Evolutionary conservation across 1,284 basidiomycete genomes (phyloP).

Genomic region (Polyporus tsugae): DNA sequence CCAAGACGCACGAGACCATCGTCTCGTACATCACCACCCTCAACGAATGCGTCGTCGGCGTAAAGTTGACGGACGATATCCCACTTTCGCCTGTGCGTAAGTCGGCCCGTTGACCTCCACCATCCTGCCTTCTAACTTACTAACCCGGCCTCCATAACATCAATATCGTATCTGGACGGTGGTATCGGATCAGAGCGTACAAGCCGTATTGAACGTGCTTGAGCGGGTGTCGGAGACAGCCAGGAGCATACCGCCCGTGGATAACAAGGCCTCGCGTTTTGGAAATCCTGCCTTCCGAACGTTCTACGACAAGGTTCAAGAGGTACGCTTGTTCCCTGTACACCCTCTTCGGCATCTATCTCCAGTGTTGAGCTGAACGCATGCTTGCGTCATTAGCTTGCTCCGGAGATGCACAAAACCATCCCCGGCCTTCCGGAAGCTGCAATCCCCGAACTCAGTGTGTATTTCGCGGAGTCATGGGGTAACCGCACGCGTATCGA

Average conservation of each 20-base stretch:
- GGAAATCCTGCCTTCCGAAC: constrained; percentile 97
- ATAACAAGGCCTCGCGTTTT: constrained; percentile 93
- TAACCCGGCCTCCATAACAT: too few relatives aligned
- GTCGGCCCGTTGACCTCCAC: constrained; percentile 14
- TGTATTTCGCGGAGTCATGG: constrained; percentile 88
- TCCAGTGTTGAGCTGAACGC: neutral
- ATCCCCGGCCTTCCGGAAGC: constrained; percentile 67
- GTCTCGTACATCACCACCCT: constrained; percentile 79
- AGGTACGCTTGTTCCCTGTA: constrained; percentile 55
- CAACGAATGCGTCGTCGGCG: constrained; percentile 81
- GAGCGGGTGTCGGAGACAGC: constrained; percentile 75
- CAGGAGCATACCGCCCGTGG: constrained; percentile 81
- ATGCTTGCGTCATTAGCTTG: constrained; percentile 28
- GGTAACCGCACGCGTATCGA: constrained; percentile 94
- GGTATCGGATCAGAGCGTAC: constrained; percentile 60
- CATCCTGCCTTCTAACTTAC: neutral
- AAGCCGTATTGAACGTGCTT: constrained; percentile 69
- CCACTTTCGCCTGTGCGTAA: constrained; percentile 62
- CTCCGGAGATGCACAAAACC: constrained; percentile 60
- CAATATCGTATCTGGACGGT: neutral
- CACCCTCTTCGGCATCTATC: neutral
- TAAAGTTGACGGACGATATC: constrained; percentile 78
- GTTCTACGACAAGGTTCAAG: constrained; percentile 86
- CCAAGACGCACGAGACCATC: constrained; percentile 76
- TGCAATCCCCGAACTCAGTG: constrained; percentile 70